Conservation (phyloP, 306 rosid genomes). For the Cajanus cajan region DNA sequence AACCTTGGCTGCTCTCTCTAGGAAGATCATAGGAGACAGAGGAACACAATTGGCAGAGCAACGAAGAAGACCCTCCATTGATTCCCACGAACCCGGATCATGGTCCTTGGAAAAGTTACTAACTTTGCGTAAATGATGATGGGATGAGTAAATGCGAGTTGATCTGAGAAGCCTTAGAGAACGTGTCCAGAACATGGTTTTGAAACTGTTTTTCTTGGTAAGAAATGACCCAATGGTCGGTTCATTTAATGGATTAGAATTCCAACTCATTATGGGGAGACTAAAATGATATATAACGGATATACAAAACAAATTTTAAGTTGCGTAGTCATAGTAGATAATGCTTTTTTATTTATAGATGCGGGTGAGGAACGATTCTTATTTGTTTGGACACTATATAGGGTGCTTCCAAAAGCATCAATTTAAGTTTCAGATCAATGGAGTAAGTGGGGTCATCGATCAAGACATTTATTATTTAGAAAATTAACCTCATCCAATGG, state of each 20-base stretch:
- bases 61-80: slow-evolving; percentile 61
- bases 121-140: not conserved
- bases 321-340: no score
- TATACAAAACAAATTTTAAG: no score
- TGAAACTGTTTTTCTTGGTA: slow-evolving; percentile 38
- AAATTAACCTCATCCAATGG: no score
- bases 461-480: no score
- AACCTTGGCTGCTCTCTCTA: slow-evolving; percentile 74
- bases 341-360: no score
- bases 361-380: no score
- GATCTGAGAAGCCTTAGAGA: slow-evolving; percentile 10
- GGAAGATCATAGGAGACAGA: slow-evolving; percentile 67
- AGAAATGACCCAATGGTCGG: no score
- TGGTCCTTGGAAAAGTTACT: slow-evolving; percentile 18
- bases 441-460: no score
- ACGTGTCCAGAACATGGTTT: slow-evolving; percentile 23
- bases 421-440: no score
- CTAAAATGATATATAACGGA: no score
- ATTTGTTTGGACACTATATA: no score
- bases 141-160: not conserved
- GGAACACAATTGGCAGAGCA: slow-evolving; percentile 69
- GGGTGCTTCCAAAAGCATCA: no score
- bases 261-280: not conserved
- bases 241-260: not conserved
- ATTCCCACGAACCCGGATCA: slow-evolving; percentile 52